Base-by-base conservation (phyloP, 495 filamentous ascomycete genomes). In the Xylaria telfairii region DNA sequence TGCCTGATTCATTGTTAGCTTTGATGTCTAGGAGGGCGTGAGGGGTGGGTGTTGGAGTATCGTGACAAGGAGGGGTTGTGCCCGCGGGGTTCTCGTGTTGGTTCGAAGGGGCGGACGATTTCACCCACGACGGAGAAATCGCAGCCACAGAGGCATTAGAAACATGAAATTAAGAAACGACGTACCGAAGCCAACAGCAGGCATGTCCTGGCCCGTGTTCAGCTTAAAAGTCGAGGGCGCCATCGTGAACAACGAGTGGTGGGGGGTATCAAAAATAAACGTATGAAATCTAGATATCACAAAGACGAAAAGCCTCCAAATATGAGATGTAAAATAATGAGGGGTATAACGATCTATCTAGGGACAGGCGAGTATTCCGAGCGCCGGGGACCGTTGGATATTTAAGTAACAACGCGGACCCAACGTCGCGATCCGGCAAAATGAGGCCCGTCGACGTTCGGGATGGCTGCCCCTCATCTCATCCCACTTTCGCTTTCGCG, bases 161-260 rank as follows among this genome's bases (percentile, higher is more conserved):
- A 28, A 39, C 65, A 34, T 24, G 19, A 71, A 47, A 28, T 26
- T 34, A 64, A 56, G 21, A 69, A 57, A 68, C 53, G 68, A 88
- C 73, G 64, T 88, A 85, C 91, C 91, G 12, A 95, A 83, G 4
- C 92, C 93, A 17, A 95, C 73, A 34, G 92, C 91, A 37, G 93
- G 93, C 76, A 96, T 94, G 70, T 87, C 83, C 46, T 87, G 85
- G 68, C 92, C 92, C 42, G 87, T 94, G 84, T 95, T 96, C 74
- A 96, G 88, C 75, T 89, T 91, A 81, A 90, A 91, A 26, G 79
- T 78, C 42, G 83, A 83, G 70, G 77, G 78, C 65, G 85, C 78
- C 85, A 88, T 88, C 42, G 53, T 82, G 72, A 73, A 47, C n/a
- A 12, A 0, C 15, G 12, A 19, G 46, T 26, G 4, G 17, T 1